Percentiles rank a stretch among this genome's conserved stretches.
phyloP scores from a whole-genome alignment of 371 early-diverging fungal genomes.

The Actinomucor elegans region DNA sequence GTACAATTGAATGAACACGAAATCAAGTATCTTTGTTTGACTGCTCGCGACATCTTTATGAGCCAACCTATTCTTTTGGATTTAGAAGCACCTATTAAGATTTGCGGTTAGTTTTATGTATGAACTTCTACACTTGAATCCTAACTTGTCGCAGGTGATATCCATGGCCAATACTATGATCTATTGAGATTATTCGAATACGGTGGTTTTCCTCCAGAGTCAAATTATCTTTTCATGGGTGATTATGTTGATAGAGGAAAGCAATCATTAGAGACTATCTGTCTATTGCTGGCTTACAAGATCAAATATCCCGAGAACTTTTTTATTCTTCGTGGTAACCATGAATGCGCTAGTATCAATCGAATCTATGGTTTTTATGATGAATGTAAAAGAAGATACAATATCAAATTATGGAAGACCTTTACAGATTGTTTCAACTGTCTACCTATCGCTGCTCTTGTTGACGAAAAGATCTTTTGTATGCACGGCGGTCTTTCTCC shows the following conservation, averaged over 20 bases:
- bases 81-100: conserved; percentile 93
- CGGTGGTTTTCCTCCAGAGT: conserved; percentile 89
- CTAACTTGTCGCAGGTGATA: conserved; percentile 40
- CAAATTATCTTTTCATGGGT: conserved; percentile 91
- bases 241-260: conserved; percentile 96
- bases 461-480: conserved; percentile 96
- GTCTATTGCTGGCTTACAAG: conserved; percentile 84
- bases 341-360: conserved; percentile 92
- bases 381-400: conserved; percentile 95
- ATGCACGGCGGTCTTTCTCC: conserved; percentile 99
- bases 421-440: conserved; percentile 98
- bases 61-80: conserved; percentile 93
- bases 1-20: conserved; percentile 81
- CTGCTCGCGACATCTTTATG: conserved; percentile 87
- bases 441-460: conserved; percentile 94
- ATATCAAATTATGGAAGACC: conserved; percentile 94
- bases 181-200: conserved; percentile 89
- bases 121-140: no score
- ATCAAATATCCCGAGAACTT: conserved; percentile 96
- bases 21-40: conserved; percentile 82
- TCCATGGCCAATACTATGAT: conserved; percentile 93
- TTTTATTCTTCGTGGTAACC: conserved; percentile 94
- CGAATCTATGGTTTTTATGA: conserved; percentile 99
- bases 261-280: conserved; percentile 78
- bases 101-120: conserved; percentile 75